Percentiles rank a stretch among this genome's conserved stretches.
phyloP scores from a whole-genome alignment of 176 grass and related monocot species.

The Bonia amplexicaulis region DNA sequence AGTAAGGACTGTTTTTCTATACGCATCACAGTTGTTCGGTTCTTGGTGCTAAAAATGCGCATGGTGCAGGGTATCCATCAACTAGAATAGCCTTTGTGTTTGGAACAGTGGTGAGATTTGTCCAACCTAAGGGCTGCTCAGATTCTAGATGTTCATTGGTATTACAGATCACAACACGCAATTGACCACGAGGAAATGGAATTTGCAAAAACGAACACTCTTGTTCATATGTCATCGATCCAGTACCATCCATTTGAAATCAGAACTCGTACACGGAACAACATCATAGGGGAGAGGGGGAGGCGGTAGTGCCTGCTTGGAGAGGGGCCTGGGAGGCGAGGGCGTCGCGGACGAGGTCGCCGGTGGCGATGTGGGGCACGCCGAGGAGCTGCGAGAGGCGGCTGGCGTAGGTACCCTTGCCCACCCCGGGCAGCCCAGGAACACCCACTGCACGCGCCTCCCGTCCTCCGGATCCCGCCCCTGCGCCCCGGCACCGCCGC shows the following conservation, averaged over 20 bases:
- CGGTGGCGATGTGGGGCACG: conserved; percentile 96
- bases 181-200: not conserved
- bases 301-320: conserved; percentile 43
- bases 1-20: not conserved
- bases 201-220: not conserved
- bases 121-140: not conserved
- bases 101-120: not conserved
- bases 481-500: not conserved
- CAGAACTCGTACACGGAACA: not conserved
- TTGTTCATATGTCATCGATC: not conserved
- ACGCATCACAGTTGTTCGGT: not conserved
- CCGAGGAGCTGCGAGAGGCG: conserved; percentile 72
- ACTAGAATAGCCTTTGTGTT: not conserved
- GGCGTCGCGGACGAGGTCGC: conserved; percentile 89
- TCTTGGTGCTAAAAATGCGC: not conserved
- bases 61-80: not conserved
- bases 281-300: not conserved
- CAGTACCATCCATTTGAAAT: not conserved
- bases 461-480: conserved; percentile 26
- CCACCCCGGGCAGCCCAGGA: conserved; percentile 87
- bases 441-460: conserved; percentile 86
- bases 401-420: conserved; percentile 96
- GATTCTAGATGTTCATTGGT: not conserved
- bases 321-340: conserved; percentile 47
- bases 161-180: not conserved